Conservation (phyloP, 768 basidiomycete species). For the Sporobolomyces roseus region DNA sequence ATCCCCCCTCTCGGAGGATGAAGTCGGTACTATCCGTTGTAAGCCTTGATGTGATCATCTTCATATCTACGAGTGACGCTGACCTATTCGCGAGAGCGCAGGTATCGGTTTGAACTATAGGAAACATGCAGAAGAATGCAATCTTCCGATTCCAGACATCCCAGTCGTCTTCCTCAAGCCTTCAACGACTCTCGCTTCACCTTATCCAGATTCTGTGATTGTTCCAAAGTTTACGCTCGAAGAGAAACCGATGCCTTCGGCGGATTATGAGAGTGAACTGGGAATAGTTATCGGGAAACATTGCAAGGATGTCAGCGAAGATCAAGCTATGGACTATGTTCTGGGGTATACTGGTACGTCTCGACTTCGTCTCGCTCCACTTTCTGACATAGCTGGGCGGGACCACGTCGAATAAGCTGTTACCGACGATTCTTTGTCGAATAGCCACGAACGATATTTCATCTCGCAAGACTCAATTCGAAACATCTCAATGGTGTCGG, state of each 20-base stretch:
- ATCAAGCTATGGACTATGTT: conserved; percentile 49
- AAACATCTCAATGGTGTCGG: conserved; percentile 38
- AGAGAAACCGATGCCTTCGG: conserved; percentile 35
- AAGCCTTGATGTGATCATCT: conserved; percentile 22
- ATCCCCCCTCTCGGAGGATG: conserved; percentile 44
- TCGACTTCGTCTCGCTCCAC: background rate
- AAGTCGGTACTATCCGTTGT: conserved; percentile 50
- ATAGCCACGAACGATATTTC: conserved; percentile 49
- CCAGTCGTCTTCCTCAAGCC: conserved; percentile 51
- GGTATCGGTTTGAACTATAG: conserved; percentile 44
- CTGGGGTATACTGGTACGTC: conserved; percentile 44
- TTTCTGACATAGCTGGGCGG: no score
- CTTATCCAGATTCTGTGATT: conserved; percentile 45
- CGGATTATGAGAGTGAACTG: conserved; percentile 49
- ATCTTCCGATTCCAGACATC: conserved; percentile 44
- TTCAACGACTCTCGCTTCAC: conserved; percentile 45
- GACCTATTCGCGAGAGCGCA: no score
- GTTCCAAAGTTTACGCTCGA: conserved; percentile 40
- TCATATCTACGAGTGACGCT: no score
- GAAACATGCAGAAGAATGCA: conserved; percentile 47
- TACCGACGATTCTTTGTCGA: background rate
- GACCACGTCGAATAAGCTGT: no score
- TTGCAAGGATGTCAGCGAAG: conserved; percentile 49
- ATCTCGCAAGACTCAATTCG: conserved; percentile 47
- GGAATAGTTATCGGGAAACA: conserved; percentile 49